Conservation (phyloP, 371 early-diverging fungal genomes). For the Zopfochytrium polystomum region DNA sequence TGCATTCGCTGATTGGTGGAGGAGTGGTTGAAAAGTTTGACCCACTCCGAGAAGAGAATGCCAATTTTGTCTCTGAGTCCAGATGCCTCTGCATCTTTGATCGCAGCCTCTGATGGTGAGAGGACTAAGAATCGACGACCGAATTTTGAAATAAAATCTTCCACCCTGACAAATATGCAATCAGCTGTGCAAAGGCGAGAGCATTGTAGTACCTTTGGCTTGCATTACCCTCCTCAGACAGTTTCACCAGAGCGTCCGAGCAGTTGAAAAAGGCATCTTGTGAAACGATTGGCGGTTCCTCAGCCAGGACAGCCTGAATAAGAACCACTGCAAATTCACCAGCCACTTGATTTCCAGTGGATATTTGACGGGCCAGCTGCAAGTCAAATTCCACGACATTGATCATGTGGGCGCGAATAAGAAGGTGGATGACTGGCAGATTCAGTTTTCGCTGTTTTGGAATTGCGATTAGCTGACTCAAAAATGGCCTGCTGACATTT, state of each 20-base stretch:
- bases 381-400: neutral
- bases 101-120: constrained; percentile 34
- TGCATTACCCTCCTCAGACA: neutral
- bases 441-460: neutral
- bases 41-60: constrained; percentile 82
- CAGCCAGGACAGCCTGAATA: neutral
- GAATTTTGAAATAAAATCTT: constrained; percentile 18
- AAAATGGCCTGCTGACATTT: too few relatives aligned
- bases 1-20: constrained; percentile 72
- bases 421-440: neutral
- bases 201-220: neutral
- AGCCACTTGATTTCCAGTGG: neutral
- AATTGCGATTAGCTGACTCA: too few relatives aligned
- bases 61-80: constrained; percentile 67
- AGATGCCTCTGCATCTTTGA: constrained; percentile 41
- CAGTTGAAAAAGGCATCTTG: neutral
- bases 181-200: too few relatives aligned
- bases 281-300: neutral
- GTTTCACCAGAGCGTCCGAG: neutral
- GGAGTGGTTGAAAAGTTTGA: constrained; percentile 78
- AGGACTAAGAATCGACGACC: constrained; percentile 22
- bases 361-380: neutral
- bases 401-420: neutral
- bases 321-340: neutral
- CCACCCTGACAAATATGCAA: constrained; percentile 14